These are phyloP conservation scores for Nemania abortiva DNA, from an alignment of 2,329 filamentous ascomycete genomes.

Conservation along the genomic window DNA sequence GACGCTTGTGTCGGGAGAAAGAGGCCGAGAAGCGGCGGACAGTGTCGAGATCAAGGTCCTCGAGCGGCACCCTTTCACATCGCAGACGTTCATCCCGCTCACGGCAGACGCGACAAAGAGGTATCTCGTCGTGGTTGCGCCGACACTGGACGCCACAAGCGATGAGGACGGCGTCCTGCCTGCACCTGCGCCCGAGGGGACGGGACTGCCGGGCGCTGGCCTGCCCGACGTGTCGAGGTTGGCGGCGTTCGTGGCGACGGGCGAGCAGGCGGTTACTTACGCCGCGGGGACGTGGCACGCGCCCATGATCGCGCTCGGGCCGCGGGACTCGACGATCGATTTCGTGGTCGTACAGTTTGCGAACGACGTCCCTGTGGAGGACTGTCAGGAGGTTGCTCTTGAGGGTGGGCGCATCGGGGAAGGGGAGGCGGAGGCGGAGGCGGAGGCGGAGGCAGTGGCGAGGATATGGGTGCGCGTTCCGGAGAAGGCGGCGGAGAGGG, in stretches of 20 bases:
- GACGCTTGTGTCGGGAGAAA: conserved; percentile 25
- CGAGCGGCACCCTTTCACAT: conserved; percentile 93
- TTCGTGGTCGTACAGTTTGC: conserved; percentile 92
- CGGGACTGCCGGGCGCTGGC: conserved; percentile 67
- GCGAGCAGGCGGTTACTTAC: conserved; percentile 89
- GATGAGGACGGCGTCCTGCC: conserved; percentile 56
- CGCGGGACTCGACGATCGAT: conserved; percentile 70
- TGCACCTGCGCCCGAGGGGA: conserved; percentile 46
- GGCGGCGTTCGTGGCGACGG: conserved; percentile 82
- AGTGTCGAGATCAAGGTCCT: conserved; percentile 78
- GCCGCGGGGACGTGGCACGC: conserved; percentile 94
- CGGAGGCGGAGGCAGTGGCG: conserved; percentile 48
- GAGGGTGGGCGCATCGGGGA: conserved; percentile 50
- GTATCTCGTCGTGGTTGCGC: conserved; percentile 91
- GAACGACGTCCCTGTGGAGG: conserved; percentile 84
- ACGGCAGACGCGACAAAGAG: conserved; percentile 58
- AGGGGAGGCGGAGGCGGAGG: too few species aligned
- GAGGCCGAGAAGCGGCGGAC: conserved; percentile 40
- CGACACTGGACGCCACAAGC: conserved; percentile 69
- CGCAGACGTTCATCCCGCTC: conserved; percentile 91
- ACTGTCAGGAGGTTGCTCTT: conserved; percentile 81
- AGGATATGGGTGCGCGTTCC: conserved; percentile 48
- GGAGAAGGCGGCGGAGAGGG: conserved; percentile 18
- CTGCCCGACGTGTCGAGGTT: conserved; percentile 79
- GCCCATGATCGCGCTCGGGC: conserved; percentile 90